phyloP scores from a whole-genome alignment of 164 flowering plant species.

The Macadamia integrifolia region DNA sequence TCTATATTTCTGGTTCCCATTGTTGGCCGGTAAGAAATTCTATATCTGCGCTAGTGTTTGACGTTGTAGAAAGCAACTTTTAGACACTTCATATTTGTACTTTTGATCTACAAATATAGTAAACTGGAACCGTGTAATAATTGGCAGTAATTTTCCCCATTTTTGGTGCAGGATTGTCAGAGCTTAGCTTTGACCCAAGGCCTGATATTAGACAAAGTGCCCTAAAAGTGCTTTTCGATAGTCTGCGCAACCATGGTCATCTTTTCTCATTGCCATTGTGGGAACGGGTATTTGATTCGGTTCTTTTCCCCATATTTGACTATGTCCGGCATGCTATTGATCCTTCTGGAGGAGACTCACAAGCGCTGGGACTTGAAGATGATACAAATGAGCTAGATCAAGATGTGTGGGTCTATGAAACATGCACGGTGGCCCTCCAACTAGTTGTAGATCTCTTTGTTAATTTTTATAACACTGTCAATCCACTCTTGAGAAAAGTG shows the following conservation, averaged over 20 bases:
- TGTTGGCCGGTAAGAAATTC: slow-evolving; percentile 78
- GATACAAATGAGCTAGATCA: slow-evolving; percentile 70
- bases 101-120: background rate
- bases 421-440: slow-evolving; percentile 94
- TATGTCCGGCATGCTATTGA: slow-evolving; percentile 95
- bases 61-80: background rate
- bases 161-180: slow-evolving; percentile 75
- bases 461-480: slow-evolving; percentile 81
- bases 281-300: slow-evolving; percentile 95
- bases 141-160: background rate
- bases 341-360: slow-evolving; percentile 57
- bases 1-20: slow-evolving; percentile 93
- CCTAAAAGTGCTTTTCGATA: slow-evolving; percentile 85
- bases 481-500: slow-evolving; percentile 80
- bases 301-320: slow-evolving; percentile 92
- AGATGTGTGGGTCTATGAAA: slow-evolving; percentile 98
- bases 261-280: slow-evolving; percentile 86
- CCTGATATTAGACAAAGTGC: slow-evolving; percentile 89
- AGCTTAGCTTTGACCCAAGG: slow-evolving; percentile 97
- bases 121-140: background rate
- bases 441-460: slow-evolving; percentile 95
- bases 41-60: slow-evolving; percentile 3
- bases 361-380: slow-evolving; percentile 42
- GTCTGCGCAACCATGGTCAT: slow-evolving; percentile 88
- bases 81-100: background rate